phyloP scores from a whole-genome alignment of 2,329 filamentous ascomycete genomes.

The Venturia pyrina region DNA sequence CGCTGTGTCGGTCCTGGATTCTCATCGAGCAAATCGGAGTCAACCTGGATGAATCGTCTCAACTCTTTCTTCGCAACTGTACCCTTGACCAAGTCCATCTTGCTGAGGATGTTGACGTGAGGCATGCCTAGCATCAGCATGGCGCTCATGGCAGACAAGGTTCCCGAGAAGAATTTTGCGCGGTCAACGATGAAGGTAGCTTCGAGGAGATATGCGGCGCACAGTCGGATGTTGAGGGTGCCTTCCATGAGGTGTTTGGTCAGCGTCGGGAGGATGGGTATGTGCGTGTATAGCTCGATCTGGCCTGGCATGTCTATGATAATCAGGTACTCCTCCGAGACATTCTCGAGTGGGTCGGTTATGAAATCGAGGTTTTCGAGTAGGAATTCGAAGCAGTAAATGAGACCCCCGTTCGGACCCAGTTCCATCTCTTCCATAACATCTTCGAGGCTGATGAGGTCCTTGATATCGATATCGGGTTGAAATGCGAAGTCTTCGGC shows the following conservation, averaged over 20 bases:
- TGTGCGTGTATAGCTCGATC: slow-evolving; percentile 96
- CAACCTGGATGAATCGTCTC: slow-evolving; percentile 82
- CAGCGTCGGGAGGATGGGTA: slow-evolving; percentile 79
- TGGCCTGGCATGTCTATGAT: slow-evolving; percentile 98
- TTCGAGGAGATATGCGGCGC: slow-evolving; percentile 89
- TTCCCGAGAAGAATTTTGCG: slow-evolving; percentile 95
- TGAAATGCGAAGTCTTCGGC: slow-evolving; percentile 87
- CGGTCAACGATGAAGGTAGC: slow-evolving; percentile 92
- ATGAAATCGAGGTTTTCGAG: slow-evolving; percentile 91
- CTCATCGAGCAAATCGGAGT: slow-evolving; percentile 71
- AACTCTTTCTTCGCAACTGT: slow-evolving; percentile 80
- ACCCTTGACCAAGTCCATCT: slow-evolving; percentile 94
- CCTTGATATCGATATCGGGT: slow-evolving; percentile 90
- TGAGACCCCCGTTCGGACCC: slow-evolving; percentile 83
- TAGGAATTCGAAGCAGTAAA: slow-evolving; percentile 95
- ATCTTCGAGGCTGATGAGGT: slow-evolving; percentile 86
- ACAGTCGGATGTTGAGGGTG: slow-evolving; percentile 79
- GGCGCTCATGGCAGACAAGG: slow-evolving; percentile 91
- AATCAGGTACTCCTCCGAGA: slow-evolving; percentile 93
- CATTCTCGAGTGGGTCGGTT: slow-evolving; percentile 69
- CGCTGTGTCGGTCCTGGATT: slow-evolving; percentile 47
- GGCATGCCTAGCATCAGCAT: slow-evolving; percentile 99
- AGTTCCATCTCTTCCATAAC: slow-evolving; percentile 92
- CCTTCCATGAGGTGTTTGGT: slow-evolving; percentile 75
- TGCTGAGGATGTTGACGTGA: slow-evolving; percentile 90